A percentile compares a stretch with the other conserved stretches of the same genome.
Conservation (phyloP, 129 eudicot genomes). For the Escallonia rubra region DNA sequence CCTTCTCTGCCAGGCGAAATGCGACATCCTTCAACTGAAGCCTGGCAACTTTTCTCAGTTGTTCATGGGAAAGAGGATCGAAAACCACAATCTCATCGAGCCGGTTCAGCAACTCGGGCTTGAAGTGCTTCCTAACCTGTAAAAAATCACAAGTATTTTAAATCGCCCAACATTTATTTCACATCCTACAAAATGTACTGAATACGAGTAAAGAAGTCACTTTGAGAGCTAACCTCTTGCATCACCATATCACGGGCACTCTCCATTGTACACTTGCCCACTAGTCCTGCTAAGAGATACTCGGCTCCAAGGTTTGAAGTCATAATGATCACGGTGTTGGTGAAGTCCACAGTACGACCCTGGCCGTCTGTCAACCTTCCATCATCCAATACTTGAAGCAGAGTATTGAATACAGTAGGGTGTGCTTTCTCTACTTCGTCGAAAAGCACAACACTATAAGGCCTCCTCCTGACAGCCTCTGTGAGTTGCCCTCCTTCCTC, state of each 20-base stretch:
- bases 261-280: slow-evolving; percentile 68
- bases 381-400: slow-evolving; percentile 89
- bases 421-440: slow-evolving; percentile 97
- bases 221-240: slow-evolving; percentile 51
- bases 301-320: slow-evolving; percentile 97
- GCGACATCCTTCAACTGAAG: slow-evolving; percentile 88
- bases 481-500: slow-evolving; percentile 98
- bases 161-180: not conserved
- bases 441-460: slow-evolving; percentile 74
- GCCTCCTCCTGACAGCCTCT: slow-evolving; percentile 88
- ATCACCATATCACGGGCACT: slow-evolving; percentile 73
- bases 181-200: not conserved
- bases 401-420: slow-evolving; percentile 65
- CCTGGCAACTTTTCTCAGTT: slow-evolving; percentile 69
- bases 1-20: slow-evolving; percentile 75
- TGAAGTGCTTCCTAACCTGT: slow-evolving; percentile 86
- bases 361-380: slow-evolving; percentile 97
- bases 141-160: not conserved
- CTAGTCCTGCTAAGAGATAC: slow-evolving; percentile 59
- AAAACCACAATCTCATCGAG: slow-evolving; percentile 93
- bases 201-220: not conserved
- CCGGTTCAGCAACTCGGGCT: slow-evolving; percentile 80
- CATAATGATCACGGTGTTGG: slow-evolving; percentile 86
- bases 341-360: slow-evolving; percentile 91
- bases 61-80: slow-evolving; percentile 92